Percentiles rank a stretch among this genome's conserved stretches.
phyloP scores from a whole-genome alignment of 2,329 filamentous ascomycete species.

The Hypoxylon sp. region DNA sequence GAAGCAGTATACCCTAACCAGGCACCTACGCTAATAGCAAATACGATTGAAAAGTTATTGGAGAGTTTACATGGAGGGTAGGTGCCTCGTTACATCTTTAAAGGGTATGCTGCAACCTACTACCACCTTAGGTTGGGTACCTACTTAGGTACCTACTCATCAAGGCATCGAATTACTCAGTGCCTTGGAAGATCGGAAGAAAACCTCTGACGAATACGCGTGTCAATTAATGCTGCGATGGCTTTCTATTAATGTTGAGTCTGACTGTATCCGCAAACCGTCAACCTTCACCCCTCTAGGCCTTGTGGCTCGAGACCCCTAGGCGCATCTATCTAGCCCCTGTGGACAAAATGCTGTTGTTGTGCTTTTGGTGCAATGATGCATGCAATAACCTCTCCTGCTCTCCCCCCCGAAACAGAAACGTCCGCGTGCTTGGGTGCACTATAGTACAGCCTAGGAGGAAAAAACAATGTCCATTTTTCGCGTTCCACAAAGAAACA shows the following conservation, averaged over 20 bases:
- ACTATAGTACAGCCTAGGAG: conserved; percentile 26
- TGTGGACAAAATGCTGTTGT: conserved; percentile 3
- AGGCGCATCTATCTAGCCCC: conserved; percentile 8
- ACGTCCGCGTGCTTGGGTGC: conserved; percentile 12
- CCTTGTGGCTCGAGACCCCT: conserved; percentile 11
- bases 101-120: neutral
- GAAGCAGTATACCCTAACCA: neutral
- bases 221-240: conserved; percentile 17
- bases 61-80: conserved; percentile 1
- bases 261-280: conserved; percentile 1
- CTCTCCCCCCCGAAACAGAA: conserved; percentile 10
- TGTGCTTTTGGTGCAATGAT: conserved; percentile 10
- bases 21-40: neutral
- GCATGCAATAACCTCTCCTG: conserved; percentile 10
- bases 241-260: conserved; percentile 8
- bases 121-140: neutral
- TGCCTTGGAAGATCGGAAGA: neutral
- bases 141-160: neutral
- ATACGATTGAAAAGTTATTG: neutral
- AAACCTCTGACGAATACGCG: conserved; percentile 1
- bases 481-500: neutral
- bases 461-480: conserved; percentile 13
- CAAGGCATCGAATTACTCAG: neutral
- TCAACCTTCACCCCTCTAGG: conserved; percentile 11
- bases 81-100: neutral